Evolutionary conservation across 306 rosid species (phyloP).

Genomic region (Cucurbita maxima): DNA sequence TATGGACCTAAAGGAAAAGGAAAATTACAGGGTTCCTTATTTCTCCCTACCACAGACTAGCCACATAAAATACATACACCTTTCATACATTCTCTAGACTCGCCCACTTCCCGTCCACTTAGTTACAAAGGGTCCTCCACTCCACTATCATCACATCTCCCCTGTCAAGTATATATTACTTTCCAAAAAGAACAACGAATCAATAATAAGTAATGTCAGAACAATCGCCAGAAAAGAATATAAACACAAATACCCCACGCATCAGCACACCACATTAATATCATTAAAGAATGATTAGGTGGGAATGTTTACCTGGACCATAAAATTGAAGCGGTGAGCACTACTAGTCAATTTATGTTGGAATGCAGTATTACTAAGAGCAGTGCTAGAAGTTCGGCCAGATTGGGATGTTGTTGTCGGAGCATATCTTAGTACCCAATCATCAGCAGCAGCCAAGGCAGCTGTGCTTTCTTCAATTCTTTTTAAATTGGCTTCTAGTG

Average conservation of each 20-base stretch:
- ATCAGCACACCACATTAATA: not conserved
- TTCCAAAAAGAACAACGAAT: not conserved
- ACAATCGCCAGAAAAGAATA: not conserved
- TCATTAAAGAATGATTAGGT: not conserved
- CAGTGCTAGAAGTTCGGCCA: conserved; percentile 40
- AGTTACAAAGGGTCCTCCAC: not conserved
- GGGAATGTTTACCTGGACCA: conserved; percentile 79
- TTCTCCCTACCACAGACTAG: not conserved
- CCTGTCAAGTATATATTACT: not conserved
- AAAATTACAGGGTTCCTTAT: not conserved
- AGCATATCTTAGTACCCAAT: conserved; percentile 67
- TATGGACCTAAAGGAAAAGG: not conserved
- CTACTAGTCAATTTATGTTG: conserved; percentile 88
- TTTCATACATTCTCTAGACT: not conserved
- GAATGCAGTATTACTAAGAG: conserved; percentile 32
- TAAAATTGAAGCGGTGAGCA: conserved; percentile 95
- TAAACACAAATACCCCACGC: not conserved
- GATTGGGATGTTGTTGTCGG: conserved; percentile 50
- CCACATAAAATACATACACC: not conserved
- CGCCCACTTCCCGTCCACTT: not conserved
- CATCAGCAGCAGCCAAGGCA: conserved; percentile 98
- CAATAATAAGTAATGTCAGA: not conserved
- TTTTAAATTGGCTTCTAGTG: conserved; percentile 83
- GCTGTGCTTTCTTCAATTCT: conserved; percentile 95
- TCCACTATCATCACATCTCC: not conserved